Evolutionary conservation across 352 stramenopile species (phyloP), one percentile per base, ranked within the genome.

Genomic region (Phytophthora hybrid): DNA sequence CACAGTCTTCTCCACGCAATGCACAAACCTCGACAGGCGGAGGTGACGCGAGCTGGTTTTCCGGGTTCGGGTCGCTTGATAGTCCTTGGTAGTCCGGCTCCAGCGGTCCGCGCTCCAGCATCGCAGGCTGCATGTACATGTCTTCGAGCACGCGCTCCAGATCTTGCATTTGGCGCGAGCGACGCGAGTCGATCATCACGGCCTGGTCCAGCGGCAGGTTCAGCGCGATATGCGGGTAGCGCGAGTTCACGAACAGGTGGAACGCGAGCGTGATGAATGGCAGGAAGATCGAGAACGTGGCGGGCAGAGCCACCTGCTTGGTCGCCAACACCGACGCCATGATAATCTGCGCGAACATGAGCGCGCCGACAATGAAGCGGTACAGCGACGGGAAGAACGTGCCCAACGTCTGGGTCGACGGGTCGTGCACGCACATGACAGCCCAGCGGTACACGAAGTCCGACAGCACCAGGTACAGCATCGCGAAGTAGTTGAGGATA

Each of bases 351-450:
- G 89, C 80, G 63, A 96, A 92, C 37, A 93, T 74, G 55, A 96
- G 61, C 53, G 89, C 89, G 13, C 86, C 86, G 34, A 96, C 79
- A 44, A 91, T 91, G 60, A 94, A 94, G 23, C 86, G 85, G 69
- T 95, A 94, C 51, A 96, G 85, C 53, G 87, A 90, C 52, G 89
- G 89, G 73, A 92, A 96, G 66, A 85, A 96, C 44, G 77, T 82
- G 32, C 85, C 89, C 1, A 79, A 75, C 3, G 83, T 92, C 69
- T 94, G 80, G 23, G 79, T 87, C 49, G 85, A 93, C 29, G 89
- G 89, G 34, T 93, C 85, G 29, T 86, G 72, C 9, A 96, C 85
- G 47, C 89, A 96, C 44, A 96, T 59, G 32, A 85, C 85, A 44
- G 78, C 68, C 85, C 89, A 94, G 52, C 89, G 87, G 59, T 89